Evolutionary conservation across 2,329 filamentous ascomycete genomes (phyloP), one percentile per base, ranked within the genome.

Genomic region (Anisogramma anomala): DNA sequence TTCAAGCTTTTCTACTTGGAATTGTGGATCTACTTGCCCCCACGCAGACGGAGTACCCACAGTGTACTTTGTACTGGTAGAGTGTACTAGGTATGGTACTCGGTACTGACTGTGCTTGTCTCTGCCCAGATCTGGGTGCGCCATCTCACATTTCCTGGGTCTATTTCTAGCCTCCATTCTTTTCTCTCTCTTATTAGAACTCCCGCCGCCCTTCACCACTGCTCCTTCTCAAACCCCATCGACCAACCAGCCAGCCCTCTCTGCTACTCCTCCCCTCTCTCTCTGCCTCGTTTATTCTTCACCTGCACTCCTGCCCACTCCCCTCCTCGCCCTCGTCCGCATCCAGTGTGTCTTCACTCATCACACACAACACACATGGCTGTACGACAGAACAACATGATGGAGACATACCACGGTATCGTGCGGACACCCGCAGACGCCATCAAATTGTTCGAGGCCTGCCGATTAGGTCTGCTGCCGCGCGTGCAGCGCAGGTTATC

Each of bases 401-500:
- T 96, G 89, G 91, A 98, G 68, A 98, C 91, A 34, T 98, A 96
- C 59, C 76, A 89, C 67, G 91, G 91, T 48, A 83, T 85, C 60
- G 88, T 98, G 57, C 84, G 88, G 64, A 93, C 88, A n/a, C 89
- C 91, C 28, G 82, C 79, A 55, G 91, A 98, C 64, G 91, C 91
- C 53, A 95, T 98, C 66, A 88, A 95, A 58, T 72, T 98, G n/a
- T 96, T 98, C 58, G 91, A 96, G 64, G 91, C 91, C 46, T 98
- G 89, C 62, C 76, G 89, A 49, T 71, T 94, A 33, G 91, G 91
- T 41, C 69, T 94, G 36, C 68, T 96, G 35, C 91, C 91, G 22
- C 79, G 91, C 50, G 91, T 98, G 5, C 91, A 96, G 66, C 76
- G 91, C 52, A 75, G 91, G 53, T 66, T 95, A 45, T 96, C 91